Evolutionary conservation across 768 basidiomycete genomes (phyloP).

Genomic region (Mycena crocata): DNA sequence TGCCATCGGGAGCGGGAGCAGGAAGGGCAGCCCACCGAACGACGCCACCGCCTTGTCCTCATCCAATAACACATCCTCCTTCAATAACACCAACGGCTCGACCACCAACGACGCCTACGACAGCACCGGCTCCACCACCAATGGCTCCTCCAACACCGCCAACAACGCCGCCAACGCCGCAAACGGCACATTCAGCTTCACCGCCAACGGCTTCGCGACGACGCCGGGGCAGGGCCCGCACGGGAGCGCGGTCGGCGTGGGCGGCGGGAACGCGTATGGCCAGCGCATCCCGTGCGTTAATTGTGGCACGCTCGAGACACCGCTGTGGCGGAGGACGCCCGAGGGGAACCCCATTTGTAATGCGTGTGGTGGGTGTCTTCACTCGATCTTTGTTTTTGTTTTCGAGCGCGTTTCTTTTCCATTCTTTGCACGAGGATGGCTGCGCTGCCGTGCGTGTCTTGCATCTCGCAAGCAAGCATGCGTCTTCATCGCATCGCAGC

Average conservation of each 20-base stretch:
- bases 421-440: no score
- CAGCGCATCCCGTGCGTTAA: conserved; percentile 70
- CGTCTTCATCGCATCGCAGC: no score
- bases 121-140: no score
- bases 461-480: no score
- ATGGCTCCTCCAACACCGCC: not conserved
- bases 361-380: conserved; percentile 82
- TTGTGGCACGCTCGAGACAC: conserved; percentile 82
- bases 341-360: conserved; percentile 90
- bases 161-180: not conserved
- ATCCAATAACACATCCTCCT: conserved; percentile 1
- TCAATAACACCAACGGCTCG: not conserved
- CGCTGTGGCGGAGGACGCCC: conserved; percentile 85
- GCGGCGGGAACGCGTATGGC: not conserved
- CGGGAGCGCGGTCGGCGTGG: conserved; percentile 9
- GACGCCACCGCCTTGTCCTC: no score
- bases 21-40: no score
- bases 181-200: not conserved
- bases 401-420: not conserved
- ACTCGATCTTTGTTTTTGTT: conserved; percentile 28
- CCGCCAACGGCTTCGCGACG: not conserved
- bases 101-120: conserved; percentile 2
- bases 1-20: no score
- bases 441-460: no score
- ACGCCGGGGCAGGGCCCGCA: not conserved